Evolutionary conservation across 805 yeast genomes (phyloP).

Genomic region (Suhomyces sp.): DNA sequence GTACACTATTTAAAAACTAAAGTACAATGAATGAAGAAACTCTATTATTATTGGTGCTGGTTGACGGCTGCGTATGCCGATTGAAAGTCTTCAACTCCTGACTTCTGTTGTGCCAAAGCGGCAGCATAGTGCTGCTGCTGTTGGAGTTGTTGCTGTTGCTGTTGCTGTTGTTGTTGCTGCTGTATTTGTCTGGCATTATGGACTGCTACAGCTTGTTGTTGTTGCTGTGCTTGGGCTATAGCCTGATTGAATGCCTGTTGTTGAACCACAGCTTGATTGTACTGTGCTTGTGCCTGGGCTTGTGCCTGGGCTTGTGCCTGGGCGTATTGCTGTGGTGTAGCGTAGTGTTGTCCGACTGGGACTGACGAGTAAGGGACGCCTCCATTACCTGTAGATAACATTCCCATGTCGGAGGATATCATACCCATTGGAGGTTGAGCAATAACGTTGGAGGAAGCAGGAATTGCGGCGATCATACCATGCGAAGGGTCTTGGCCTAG

Average conservation of each 20-base stretch:
- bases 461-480: conserved; percentile 2
- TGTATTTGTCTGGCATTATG: conserved; percentile 3
- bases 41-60: conserved; percentile 3
- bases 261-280: conserved; percentile 20
- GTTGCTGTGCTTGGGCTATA: conserved; percentile 16
- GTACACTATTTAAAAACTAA: conserved; percentile 2
- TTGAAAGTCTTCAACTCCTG: conserved; percentile 3
- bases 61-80: conserved; percentile 2
- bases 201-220: conserved; percentile 14
- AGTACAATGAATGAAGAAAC: conserved; percentile 2
- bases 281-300: conserved; percentile 18
- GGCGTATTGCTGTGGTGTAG: conserved; percentile 7
- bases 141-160: conserved; percentile 6
- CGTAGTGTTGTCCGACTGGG: conserved; percentile 7
- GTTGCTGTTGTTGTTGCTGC: conserved; percentile 12
- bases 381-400: conserved; percentile 5
- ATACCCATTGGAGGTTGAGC: conserved; percentile 9
- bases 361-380: conserved; percentile 7
- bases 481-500: conserved; percentile 4
- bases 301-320: conserved; percentile 15
- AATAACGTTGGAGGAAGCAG: conserved; percentile 1
- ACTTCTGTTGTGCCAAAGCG: conserved; percentile 5
- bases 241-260: conserved; percentile 23
- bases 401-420: conserved; percentile 9
- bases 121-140: conserved; percentile 11